Evolutionary conservation across 1,139 yeast genomes (phyloP), one percentile per base, ranked within the genome.

Genomic region (Nematodospora anomalae): DNA sequence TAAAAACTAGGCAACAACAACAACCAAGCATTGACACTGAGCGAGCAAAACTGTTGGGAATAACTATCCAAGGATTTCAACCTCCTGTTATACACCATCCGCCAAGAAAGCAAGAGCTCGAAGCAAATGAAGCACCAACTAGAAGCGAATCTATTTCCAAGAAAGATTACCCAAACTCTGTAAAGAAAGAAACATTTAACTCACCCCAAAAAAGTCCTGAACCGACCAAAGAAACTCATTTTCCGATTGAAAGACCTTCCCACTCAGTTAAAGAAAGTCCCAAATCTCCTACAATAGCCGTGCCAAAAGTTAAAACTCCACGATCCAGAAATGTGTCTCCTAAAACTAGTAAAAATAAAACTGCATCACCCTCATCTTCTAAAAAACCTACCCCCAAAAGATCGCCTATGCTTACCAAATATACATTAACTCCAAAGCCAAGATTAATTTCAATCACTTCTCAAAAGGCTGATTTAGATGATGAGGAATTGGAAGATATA

Each of bases 41-140:
- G 30, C 29, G 58, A 29, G 64, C 64, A 3, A 45, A 58, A 16
- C 54, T 53, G 40, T 49, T 60, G 40, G 67, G 67, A 4, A 55
- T 62, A 7, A 53, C 56, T 2, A 46, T 59, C 14, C 56, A 55
- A 41, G 63, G 61, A 1, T 38, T 50, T 30, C 41, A 47, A 23
- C 51, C 51, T 10, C 46, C 46, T 14, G 30, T 20, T 10, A 15
- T 28, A 5, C 6, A 18, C 21, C 22, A 39, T 9, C 25, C 37
- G 2, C 37, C 41, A 16, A 26, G 18, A 13, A 37, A 24, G 14
- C 16, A 23, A 16, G 28, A 30, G 10, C 16, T 30, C 14, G 9
- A 21, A 4, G 16, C 12, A 13, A 26, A 20, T 13, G 8, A 4
- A 20, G 11, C 24, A 8, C 26, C 30, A 3, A 16, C 9, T 7